Percentiles rank a stretch among this genome's conserved stretches.
These are phyloP conservation scores for Solanum appendiculatum DNA, from an alignment of 257 asterid genomes.

Conservation along the genomic window DNA sequence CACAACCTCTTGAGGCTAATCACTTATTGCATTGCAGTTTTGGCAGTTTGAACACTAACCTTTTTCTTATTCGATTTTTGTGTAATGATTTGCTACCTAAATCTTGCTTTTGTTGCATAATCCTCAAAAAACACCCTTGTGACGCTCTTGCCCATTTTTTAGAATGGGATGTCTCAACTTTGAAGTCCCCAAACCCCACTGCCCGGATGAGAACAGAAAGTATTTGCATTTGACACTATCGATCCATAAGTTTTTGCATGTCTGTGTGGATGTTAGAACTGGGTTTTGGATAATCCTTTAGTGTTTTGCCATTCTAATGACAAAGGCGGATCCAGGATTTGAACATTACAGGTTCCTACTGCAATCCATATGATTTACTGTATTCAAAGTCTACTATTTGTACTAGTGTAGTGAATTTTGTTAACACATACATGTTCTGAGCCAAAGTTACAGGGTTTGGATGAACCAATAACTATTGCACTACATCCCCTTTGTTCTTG, in stretches of 20 bases:
- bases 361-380: neutral
- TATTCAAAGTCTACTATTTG: neutral
- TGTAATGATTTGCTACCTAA: neutral
- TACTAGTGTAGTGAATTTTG: neutral
- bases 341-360: neutral
- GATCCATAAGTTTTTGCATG: neutral
- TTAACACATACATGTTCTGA: neutral
- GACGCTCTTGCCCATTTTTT: neutral
- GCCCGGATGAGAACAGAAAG: neutral
- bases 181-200: neutral
- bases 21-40: neutral
- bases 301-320: neutral
- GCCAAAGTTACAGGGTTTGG: neutral
- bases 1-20: neutral
- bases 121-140: neutral
- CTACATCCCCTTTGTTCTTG: neutral
- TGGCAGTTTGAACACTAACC: neutral
- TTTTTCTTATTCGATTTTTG: neutral
- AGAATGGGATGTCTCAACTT: too few species aligned
- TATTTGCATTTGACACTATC: neutral
- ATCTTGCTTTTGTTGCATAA: neutral
- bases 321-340: neutral
- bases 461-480: neutral
- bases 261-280: neutral
- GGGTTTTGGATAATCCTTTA: neutral